phyloP scores from a whole-genome alignment of 345 rosid species.

The Eucalyptus decipiens region DNA sequence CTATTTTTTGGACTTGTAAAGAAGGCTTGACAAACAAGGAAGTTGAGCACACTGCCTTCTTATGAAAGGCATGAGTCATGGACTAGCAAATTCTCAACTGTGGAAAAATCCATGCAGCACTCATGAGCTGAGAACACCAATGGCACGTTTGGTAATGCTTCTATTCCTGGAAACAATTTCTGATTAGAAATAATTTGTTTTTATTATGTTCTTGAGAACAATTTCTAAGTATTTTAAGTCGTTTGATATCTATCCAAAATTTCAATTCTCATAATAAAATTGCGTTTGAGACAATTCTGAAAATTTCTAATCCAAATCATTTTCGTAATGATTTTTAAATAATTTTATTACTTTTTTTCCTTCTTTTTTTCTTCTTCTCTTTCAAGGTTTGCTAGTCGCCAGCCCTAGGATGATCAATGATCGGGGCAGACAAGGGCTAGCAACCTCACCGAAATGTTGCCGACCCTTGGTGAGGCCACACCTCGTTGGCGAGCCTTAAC shows the following conservation, averaged over 20 bases:
- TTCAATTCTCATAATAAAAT: rapidly evolving
- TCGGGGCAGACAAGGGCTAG: rapidly evolving
- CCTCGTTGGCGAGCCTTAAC: rapidly evolving
- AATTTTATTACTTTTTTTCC: rapidly evolving
- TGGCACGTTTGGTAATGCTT: rapidly evolving
- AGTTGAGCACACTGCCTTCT: neutral
- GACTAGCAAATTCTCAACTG: rapidly evolving
- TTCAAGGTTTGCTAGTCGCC: rapidly evolving
- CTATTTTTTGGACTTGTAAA: neutral
- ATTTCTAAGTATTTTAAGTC: rapidly evolving
- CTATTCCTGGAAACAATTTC: rapidly evolving
- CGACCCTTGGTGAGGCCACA: rapidly evolving
- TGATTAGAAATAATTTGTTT: rapidly evolving
- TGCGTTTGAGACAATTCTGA: rapidly evolving
- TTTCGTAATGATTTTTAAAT: no score
- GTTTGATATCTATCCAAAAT: rapidly evolving
- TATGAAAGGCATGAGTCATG: rapidly evolving
- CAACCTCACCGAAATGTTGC: rapidly evolving
- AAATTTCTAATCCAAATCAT: no score
- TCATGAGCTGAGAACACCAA: rapidly evolving
- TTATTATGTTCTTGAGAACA: rapidly evolving
- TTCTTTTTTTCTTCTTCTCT: rapidly evolving
- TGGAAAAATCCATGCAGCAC: no score
- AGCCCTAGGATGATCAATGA: rapidly evolving
- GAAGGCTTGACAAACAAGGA: neutral